Base-by-base conservation (phyloP, 75 land plant genomes). In the Sequoiadendron giganteum region DNA sequence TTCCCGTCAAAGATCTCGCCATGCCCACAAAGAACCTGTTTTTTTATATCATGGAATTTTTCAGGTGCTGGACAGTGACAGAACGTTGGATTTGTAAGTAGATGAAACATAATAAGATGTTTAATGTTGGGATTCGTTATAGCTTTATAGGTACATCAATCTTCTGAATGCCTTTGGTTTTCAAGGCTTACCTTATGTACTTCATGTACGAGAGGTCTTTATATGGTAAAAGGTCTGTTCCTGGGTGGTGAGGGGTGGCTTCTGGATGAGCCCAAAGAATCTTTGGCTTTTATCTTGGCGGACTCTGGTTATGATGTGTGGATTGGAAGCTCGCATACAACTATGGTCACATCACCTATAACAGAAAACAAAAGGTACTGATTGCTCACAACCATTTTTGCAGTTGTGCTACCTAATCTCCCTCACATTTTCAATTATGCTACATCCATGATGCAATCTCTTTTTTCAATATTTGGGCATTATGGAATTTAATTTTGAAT, bases 291-390 rank as follows among this genome's bases (percentile, higher is more conserved):
- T 84, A 86, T 94, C n/a, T 86, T 96, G 87, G 98, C 96, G 0
- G 95, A 96, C 68, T 83, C 73, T 39, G 97, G 97, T 3, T 95
- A 89, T 82, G 96, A 95, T 87, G 98, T 96, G 38, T 96, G 96
- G 96, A 90, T 96, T 87, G 96, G 95, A 10, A 95, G 94, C 90
- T 86, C 89, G n/a, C 92, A 96, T 18, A 91, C 94, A 78, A 93
- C 98, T 78, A 86, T 43, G 94, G 96, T 25, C 97, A 96, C 58
- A 83, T 40, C 30, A 86, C 91, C 1, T 91, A 91, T 75, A 58
- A 36, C 47, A 85, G 87, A 13, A 39, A 72, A 40, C 92, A 96
- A 72, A 11, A 86, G 87, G 95, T 93, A 49, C 30, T 45, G 68
- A 25, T 21, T 19, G 25, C 82, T 0, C 55, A 52, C 55, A 52